These are phyloP conservation scores for Fusarium napiforme DNA, from an alignment of 2,329 filamentous ascomycete genomes.

Conservation along the genomic window DNA sequence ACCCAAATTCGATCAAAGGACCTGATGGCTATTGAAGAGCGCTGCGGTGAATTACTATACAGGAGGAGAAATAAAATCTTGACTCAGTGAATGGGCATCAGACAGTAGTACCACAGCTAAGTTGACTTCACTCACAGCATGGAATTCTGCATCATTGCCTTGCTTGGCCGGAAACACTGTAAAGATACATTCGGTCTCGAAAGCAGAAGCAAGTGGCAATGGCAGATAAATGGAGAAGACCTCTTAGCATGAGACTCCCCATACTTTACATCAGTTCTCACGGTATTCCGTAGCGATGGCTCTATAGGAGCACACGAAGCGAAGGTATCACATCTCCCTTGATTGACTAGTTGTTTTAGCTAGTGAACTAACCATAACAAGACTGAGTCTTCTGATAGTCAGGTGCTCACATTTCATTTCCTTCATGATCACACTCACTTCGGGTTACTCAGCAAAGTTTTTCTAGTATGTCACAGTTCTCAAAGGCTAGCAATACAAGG, in stretches of 20 bases:
- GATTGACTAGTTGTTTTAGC: too few relatives aligned
- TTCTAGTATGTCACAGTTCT: too few relatives aligned
- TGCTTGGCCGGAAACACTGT: too few relatives aligned
- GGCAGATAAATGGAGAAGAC: accelerated
- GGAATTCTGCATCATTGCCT: neutral
- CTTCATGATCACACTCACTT: neutral
- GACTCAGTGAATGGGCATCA: too few relatives aligned
- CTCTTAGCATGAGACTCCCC: accelerated
- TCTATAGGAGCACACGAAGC: neutral
- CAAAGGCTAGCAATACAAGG: neutral
- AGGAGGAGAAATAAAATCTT: accelerated
- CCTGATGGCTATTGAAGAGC: accelerated
- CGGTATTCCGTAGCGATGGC: accelerated
- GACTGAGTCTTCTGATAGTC: too few relatives aligned
- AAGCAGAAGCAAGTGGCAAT: neutral
- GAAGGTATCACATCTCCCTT: too few relatives aligned
- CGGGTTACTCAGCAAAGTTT: accelerated
- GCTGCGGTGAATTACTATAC: accelerated
- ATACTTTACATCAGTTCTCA: neutral
- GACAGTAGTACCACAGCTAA: accelerated
- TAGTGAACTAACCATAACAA: too few relatives aligned
- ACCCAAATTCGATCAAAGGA: accelerated
- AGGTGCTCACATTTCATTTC: too few relatives aligned
- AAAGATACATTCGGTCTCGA: accelerated
- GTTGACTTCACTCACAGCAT: too few relatives aligned